These are phyloP conservation scores for Collybia sp. DNA, from an alignment of 768 basidiomycete species.

Conservation along the genomic window DNA sequence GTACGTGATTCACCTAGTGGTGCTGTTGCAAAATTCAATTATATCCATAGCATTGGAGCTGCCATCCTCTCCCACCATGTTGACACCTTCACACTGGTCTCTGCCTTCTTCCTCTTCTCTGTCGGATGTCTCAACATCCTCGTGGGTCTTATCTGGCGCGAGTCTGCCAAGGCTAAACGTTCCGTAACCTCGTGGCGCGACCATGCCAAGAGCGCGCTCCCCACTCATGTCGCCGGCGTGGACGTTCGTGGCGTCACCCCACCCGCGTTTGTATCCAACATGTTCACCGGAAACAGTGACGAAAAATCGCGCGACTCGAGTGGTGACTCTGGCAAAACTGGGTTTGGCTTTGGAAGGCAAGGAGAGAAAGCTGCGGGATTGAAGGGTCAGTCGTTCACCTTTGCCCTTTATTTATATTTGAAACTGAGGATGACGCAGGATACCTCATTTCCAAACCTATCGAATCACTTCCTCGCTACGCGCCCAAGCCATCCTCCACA, in stretches of 20 bases:
- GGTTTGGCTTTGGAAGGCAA: constrained; percentile 77
- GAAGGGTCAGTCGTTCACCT: constrained; percentile 40
- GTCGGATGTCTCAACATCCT: constrained; percentile 87
- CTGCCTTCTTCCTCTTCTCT: constrained; percentile 89
- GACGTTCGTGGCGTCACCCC: constrained; percentile 29
- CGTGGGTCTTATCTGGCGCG: constrained; percentile 68
- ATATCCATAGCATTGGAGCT: constrained; percentile 50
- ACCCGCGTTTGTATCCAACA: constrained; percentile 31
- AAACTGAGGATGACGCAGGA: constrained; percentile 21
- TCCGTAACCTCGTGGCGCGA: constrained; percentile 63
- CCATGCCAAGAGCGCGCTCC: constrained; percentile 47
- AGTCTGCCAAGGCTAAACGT: constrained; percentile 54
- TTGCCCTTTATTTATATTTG: background rate
- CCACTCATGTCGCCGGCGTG: constrained; percentile 37
- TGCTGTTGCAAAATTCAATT: background rate
- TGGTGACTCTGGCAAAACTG: constrained; percentile 29
- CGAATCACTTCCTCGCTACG: constrained; percentile 59
- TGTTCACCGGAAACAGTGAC: constrained; percentile 19
- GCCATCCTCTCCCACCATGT: constrained; percentile 75
- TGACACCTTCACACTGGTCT: constrained; percentile 83
- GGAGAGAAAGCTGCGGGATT: constrained; percentile 69
- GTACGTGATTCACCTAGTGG: constrained; percentile 33
- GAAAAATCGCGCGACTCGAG: constrained; percentile 10
- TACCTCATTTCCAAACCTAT: constrained; percentile 59
- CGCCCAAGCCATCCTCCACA: constrained; percentile 24